Evolutionary conservation across 805 yeast genomes (phyloP).

Genomic region (Ogataea wickerhamii): DNA sequence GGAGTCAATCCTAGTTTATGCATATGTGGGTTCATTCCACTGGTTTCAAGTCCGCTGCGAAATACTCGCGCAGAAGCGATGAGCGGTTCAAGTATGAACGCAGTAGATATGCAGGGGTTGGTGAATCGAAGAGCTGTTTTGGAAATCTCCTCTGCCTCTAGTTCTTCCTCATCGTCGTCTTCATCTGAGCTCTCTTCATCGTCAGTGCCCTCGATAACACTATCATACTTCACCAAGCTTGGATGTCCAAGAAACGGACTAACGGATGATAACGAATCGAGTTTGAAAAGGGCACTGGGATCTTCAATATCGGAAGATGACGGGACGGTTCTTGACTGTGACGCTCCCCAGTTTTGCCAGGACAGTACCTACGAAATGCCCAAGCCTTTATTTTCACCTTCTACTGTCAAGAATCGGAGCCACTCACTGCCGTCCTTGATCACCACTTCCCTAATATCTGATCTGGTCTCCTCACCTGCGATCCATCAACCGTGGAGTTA

Average conservation of each 20-base stretch:
- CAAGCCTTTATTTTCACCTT: neutral
- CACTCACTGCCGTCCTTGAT: neutral
- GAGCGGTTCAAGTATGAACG: neutral
- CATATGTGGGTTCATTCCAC: constrained; percentile 17
- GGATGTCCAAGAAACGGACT: constrained; percentile 9
- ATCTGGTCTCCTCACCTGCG: neutral
- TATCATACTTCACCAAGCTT: constrained; percentile 16
- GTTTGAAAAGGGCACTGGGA: neutral
- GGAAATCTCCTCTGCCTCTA: neutral
- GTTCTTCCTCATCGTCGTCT: constrained; percentile 12
- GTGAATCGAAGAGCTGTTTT: neutral
- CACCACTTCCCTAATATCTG: neutral
- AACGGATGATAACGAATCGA: neutral
- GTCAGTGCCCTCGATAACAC: constrained; percentile 16
- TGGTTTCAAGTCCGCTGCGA: constrained; percentile 21
- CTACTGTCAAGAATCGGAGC: neutral
- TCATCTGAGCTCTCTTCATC: constrained; percentile 15
- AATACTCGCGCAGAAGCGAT: constrained; percentile 6
- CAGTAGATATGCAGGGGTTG: neutral
- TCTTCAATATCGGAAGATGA: neutral
- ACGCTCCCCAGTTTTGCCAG: neutral
- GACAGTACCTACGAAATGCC: neutral
- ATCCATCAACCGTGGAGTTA: neutral
- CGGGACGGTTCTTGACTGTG: neutral
- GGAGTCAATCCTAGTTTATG: constrained; percentile 14